A percentile compares a stretch with the other conserved stretches of the same genome.
These are phyloP conservation scores for Aphanomyces cochlioides DNA, from an alignment of 352 stramenopile species.

Conservation along the genomic window DNA sequence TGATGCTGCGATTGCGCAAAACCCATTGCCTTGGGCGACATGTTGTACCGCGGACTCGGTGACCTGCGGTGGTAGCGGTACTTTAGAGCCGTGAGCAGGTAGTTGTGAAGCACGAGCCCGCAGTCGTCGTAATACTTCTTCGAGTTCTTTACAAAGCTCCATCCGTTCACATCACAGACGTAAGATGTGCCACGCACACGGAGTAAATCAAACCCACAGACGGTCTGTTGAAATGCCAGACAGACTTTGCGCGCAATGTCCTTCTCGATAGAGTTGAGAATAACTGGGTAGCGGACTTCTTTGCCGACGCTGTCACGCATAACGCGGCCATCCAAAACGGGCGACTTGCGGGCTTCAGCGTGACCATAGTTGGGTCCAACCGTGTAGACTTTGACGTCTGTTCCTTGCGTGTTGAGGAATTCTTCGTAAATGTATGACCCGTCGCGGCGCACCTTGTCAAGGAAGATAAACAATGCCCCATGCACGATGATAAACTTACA, in stretches of 20 bases:
- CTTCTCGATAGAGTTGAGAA: conserved; percentile 98
- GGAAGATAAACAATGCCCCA: neutral
- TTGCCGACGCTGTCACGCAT: conserved; percentile 95
- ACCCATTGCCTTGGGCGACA: conserved; percentile 38
- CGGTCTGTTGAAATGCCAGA: conserved; percentile 96
- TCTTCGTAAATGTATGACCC: conserved; percentile 96
- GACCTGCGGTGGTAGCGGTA: conserved; percentile 75
- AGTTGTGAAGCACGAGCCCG: conserved; percentile 92
- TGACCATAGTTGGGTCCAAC: conserved; percentile 98
- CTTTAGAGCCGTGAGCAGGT: conserved; percentile 73
- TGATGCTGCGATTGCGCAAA: conserved; percentile 33
- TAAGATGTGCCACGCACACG: conserved; percentile 90
- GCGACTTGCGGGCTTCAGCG: conserved; percentile 97
- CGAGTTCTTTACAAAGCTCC: conserved; percentile 98
- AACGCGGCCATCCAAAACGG: conserved; percentile 94
- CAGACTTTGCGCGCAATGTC: conserved; percentile 95
- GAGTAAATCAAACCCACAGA: conserved; percentile 99
- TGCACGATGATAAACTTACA: conserved; percentile 5
- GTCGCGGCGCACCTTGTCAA: conserved; percentile 82
- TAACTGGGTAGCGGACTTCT: conserved; percentile 98
- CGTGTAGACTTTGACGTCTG: conserved; percentile 99
- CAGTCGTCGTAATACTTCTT: conserved; percentile 99
- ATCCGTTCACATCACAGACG: conserved; percentile 99
- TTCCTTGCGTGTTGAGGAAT: conserved; percentile 99
- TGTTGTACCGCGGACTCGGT: conserved; percentile 38